Evolutionary conservation across 257 asterid genomes (phyloP).

Genomic region (Handroanthus guayacan): DNA sequence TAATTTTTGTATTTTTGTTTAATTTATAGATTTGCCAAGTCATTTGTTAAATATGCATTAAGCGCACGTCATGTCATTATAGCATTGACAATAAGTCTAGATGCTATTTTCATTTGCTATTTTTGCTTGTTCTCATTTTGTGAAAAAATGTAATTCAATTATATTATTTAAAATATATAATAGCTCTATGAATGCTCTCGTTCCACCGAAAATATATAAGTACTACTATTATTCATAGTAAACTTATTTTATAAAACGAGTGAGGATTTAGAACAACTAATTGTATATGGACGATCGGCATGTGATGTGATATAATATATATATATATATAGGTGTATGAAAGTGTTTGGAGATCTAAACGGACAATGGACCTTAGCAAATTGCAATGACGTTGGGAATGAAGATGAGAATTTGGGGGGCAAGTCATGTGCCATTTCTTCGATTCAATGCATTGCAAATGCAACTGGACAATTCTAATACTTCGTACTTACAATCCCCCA

Average conservation of each 20-base stretch:
- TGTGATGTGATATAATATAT: background rate
- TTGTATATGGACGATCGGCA: background rate
- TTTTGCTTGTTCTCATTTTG: too few relatives aligned
- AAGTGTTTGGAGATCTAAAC: background rate
- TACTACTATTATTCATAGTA: too few relatives aligned
- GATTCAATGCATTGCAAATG: conserved; percentile 21
- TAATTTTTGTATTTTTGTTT: too few relatives aligned
- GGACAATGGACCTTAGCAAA: conserved; percentile 16
- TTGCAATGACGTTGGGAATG: background rate
- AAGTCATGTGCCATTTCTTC: conserved; percentile 20
- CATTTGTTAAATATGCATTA: too few relatives aligned
- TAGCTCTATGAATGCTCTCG: too few relatives aligned
- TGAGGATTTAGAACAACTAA: background rate
- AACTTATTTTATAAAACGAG: background rate
- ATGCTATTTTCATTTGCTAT: too few relatives aligned
- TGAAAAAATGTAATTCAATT: too few relatives aligned
- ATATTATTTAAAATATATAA: too few relatives aligned
- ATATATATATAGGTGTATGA: background rate
- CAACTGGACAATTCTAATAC: conserved; percentile 30
- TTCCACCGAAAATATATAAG: too few relatives aligned
- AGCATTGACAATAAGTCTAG: too few relatives aligned
- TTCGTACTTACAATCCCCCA: conserved; percentile 29
- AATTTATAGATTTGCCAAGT: too few relatives aligned
- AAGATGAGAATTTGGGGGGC: background rate
- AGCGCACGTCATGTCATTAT: too few relatives aligned